phyloP scores from a whole-genome alignment of 1,139 yeast species.

The Pichia sp. region DNA sequence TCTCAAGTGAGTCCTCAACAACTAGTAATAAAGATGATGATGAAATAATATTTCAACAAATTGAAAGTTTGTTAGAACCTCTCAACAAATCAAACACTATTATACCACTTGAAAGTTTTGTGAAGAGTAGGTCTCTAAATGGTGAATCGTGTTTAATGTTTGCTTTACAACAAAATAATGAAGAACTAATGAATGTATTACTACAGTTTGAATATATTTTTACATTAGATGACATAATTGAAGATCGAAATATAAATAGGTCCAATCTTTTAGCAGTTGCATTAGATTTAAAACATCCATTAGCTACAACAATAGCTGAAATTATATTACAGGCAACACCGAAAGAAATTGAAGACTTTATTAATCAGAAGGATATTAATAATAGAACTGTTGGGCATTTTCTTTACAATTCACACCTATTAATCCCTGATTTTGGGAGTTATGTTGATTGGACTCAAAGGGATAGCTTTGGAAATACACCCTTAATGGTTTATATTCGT shows the following conservation, averaged over 20 bases:
- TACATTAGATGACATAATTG: slow-evolving; percentile 59
- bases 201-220: slow-evolving; percentile 43
- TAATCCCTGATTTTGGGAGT: slow-evolving; percentile 51
- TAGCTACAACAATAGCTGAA: slow-evolving; percentile 42
- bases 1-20: slow-evolving; percentile 18
- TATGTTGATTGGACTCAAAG: slow-evolving; percentile 63
- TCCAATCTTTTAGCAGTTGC: slow-evolving; percentile 58
- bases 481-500: slow-evolving; percentile 67
- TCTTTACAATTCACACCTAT: slow-evolving; percentile 50
- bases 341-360: slow-evolving; percentile 36
- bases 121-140: slow-evolving; percentile 43
- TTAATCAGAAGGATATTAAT: slow-evolving; percentile 44
- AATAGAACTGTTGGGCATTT: slow-evolving; percentile 70
- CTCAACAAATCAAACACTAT: slow-evolving; percentile 25
- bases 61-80: slow-evolving; percentile 13
- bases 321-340: slow-evolving; percentile 41
- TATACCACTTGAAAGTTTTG: slow-evolving; percentile 35
- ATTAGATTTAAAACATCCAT: slow-evolving; percentile 46
- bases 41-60: slow-evolving; percentile 10
- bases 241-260: slow-evolving; percentile 48
- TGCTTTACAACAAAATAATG: slow-evolving; percentile 42
- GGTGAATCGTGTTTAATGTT: slow-evolving; percentile 67
- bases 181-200: slow-evolving; percentile 41
- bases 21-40: slow-evolving; percentile 19
- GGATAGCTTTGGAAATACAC: slow-evolving; percentile 71